Base-by-base conservation (phyloP, 768 basidiomycete species). In the Polyporus arcularius region DNA sequence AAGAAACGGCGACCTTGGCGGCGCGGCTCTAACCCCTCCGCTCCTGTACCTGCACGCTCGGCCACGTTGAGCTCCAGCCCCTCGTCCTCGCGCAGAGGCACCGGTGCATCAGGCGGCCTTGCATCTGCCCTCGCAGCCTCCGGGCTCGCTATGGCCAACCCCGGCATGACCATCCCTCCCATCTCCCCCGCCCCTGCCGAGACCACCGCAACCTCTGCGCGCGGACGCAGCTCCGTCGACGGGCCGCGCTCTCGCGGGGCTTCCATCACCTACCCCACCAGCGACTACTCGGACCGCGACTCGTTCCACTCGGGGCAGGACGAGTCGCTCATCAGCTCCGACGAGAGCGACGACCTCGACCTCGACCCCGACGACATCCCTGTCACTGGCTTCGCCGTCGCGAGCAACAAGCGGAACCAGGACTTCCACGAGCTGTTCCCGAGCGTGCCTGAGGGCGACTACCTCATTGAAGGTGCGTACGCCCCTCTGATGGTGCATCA, bases 341-440 rank as follows among this genome's bases (percentile, higher is more conserved):
- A 64, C 16, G 72, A 72, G 26, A 68, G 68, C 35, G 79, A 79
- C 58, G 70, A 72, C 49, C 68, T 71, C 14, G 73, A 73, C 58
- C 60, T 89, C 30, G 85, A 82, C 56, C 81, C 86, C 52, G 86
- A 89, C 55, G 90, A 92, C 68, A 92, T 94, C 14, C 89, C 96
- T 1, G 92, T 98, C 4, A 96, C 94, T 6, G 96, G 96, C 3
- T 99, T 98, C 72, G 96, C 97, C 0, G 96, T 98, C 21, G 97
- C 96, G 9, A 97, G 94, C 73, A 93, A 87, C 68, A 94, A 93
- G 72, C 78, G 97, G 55, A 98, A 98, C 69, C 86, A 89, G 3
- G 96, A 98, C 70, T 99, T 99, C 72, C 97, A 99, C 69, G 90
- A 94, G 65, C 72, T 98, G 68, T 98, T 99, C 74, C 85, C 88